Percentiles rank a stretch among this genome's conserved stretches.
phyloP scores from a whole-genome alignment of 805 yeast species.

The Candida vaughaniae region DNA sequence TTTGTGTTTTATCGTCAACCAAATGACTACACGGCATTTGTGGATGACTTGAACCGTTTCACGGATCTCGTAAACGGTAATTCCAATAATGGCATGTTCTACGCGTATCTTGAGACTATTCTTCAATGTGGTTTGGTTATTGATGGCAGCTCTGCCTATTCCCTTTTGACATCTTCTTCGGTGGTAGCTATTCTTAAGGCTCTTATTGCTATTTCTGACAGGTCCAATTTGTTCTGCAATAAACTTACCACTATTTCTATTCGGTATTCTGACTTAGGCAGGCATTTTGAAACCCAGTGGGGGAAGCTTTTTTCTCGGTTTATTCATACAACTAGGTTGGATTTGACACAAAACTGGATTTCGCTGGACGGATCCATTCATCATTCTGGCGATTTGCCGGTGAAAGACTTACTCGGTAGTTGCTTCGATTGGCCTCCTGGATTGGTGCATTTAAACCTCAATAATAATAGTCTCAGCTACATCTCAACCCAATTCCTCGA shows the following conservation, averaged over 20 bases:
- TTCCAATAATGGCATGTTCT: conserved; percentile 8
- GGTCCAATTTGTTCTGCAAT: conserved; percentile 16
- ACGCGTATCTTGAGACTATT: conserved; percentile 15
- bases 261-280: conserved; percentile 34
- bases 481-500: conserved; percentile 19
- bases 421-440: conserved; percentile 23
- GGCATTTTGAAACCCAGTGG: conserved; percentile 31
- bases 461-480: conserved; percentile 22
- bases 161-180: conserved; percentile 33
- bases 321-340: conserved; percentile 18
- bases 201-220: conserved; percentile 20
- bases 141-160: conserved; percentile 25
- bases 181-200: conserved; percentile 28
- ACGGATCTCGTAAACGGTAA: conserved; percentile 17
- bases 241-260: conserved; percentile 24
- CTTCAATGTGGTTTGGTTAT: conserved; percentile 23
- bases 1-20: conserved; percentile 21
- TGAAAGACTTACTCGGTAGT: conserved; percentile 18
- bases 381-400: conserved; percentile 4
- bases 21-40: conserved; percentile 22
- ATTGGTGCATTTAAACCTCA: conserved; percentile 22
- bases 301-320: conserved; percentile 26
- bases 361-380: conserved; percentile 10
- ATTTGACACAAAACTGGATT: conserved; percentile 27
- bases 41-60: conserved; percentile 20